Evolutionary conservation across 2,329 filamentous ascomycete species (phyloP).

Genomic region (Cordyceps cateniannulata): DNA sequence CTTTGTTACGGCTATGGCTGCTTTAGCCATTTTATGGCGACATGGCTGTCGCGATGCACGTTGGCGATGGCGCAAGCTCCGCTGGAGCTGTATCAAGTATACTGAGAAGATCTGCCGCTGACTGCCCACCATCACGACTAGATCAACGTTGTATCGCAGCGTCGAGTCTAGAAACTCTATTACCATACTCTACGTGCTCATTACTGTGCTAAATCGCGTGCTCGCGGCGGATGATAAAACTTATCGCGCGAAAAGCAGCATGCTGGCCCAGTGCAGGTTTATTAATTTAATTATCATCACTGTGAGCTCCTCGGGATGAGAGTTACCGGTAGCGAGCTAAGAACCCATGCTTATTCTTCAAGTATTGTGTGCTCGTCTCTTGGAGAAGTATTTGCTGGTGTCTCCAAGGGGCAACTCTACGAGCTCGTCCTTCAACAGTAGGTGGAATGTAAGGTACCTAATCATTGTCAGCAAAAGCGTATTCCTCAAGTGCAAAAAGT

Average conservation of each 20-base stretch:
- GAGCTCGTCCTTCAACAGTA: constrained; percentile 20
- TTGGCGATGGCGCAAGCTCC: neutral
- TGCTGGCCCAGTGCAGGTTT: too few relatives aligned
- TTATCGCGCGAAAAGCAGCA: too few relatives aligned
- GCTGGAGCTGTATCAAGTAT: neutral
- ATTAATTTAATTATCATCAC: too few relatives aligned
- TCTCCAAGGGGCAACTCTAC: constrained; percentile 21
- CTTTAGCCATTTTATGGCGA: neutral
- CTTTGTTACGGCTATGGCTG: neutral
- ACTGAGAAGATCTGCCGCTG: neutral
- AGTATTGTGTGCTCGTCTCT: neutral
- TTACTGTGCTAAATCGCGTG: neutral
- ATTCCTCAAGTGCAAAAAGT: neutral
- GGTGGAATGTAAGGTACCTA: constrained; percentile 22
- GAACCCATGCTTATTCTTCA: neutral
- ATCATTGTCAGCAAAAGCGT: neutral
- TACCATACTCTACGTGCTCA: neutral
- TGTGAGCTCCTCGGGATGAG: too few relatives aligned
- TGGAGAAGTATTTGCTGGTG: constrained; percentile 20
- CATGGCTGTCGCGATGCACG: constrained; percentile 6
- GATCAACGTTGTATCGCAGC: neutral
- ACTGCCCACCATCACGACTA: neutral
- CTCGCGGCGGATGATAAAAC: neutral
- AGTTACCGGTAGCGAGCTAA: too few relatives aligned
- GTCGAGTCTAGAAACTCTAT: neutral